Percentiles rank a stretch among this genome's conserved stretches.
These are phyloP conservation scores for Epichloe typhina DNA, from an alignment of 2,329 filamentous ascomycete species.

Conservation along the genomic window DNA sequence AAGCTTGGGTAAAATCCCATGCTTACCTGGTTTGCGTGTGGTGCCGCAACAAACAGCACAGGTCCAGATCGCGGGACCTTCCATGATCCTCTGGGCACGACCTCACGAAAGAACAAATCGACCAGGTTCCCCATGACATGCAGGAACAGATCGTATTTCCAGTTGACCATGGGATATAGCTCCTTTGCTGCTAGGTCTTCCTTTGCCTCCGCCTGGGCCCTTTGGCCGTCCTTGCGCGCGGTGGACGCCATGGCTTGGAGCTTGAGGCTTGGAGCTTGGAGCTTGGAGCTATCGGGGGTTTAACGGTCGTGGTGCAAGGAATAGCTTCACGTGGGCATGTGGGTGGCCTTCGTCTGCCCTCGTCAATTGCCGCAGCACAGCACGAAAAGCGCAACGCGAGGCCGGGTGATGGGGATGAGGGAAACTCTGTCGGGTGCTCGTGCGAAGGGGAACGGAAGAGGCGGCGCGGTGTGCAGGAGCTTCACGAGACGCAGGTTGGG, in stretches of 20 bases:
- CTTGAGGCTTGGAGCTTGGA: not conserved
- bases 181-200: slow-evolving; percentile 30
- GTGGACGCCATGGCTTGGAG: slow-evolving; percentile 7
- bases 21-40: slow-evolving; percentile 84
- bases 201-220: slow-evolving; percentile 38
- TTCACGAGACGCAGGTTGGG: not conserved
- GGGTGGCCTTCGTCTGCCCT: not conserved
- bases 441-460: not conserved
- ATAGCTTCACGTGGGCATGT: not conserved
- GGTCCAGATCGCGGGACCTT: slow-evolving; percentile 81
- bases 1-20: too few relatives aligned
- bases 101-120: slow-evolving; percentile 96
- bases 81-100: slow-evolving; percentile 90
- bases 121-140: slow-evolving; percentile 71
- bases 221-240: slow-evolving; percentile 28
- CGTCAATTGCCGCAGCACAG: not conserved
- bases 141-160: slow-evolving; percentile 66
- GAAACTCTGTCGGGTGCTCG: not conserved
- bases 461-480: not conserved
- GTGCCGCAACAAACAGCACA: slow-evolving; percentile 89
- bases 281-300: not conserved
- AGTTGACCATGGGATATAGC: slow-evolving; percentile 55
- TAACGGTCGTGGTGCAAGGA: not conserved
- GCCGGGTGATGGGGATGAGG: not conserved
- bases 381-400: not conserved